Evolutionary conservation across 2,329 filamentous ascomycete genomes (phyloP).

Genomic region (Lomentospora prolificans): DNA sequence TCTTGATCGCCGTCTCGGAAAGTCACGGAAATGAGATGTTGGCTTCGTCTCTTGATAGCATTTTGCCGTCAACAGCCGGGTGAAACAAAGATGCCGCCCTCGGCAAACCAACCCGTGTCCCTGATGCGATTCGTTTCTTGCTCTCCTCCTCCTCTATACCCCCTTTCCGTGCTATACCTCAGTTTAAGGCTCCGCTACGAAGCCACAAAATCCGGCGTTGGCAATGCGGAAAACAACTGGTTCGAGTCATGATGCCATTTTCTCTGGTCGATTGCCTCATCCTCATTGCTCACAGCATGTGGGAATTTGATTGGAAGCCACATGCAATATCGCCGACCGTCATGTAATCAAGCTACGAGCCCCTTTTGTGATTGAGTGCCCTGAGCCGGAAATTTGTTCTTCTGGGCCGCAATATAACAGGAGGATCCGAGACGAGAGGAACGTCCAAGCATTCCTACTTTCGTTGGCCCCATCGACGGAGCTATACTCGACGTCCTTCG

Average conservation of each 20-base stretch:
- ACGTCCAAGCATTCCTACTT: too few relatives aligned
- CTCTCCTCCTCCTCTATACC: not conserved
- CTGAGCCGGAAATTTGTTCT: not conserved
- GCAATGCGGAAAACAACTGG: too few relatives aligned
- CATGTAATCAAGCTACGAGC: not conserved
- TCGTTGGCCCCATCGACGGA: too few relatives aligned
- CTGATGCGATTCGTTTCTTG: not conserved
- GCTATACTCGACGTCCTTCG: too few relatives aligned
- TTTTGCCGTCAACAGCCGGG: not conserved
- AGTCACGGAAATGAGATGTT: not conserved
- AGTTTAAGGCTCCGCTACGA: too few relatives aligned
- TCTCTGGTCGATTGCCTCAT: not conserved
- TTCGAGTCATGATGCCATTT: not conserved
- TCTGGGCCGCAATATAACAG: not conserved
- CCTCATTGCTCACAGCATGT: not conserved
- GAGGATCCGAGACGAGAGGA: too few relatives aligned
- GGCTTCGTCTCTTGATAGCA: not conserved
- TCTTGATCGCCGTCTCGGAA: not conserved
- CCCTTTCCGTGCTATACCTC: not conserved
- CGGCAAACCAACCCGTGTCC: not conserved
- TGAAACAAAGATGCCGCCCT: slow-evolving; percentile 1
- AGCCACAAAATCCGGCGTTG: too few relatives aligned
- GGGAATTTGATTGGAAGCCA: not conserved
- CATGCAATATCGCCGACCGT: not conserved
- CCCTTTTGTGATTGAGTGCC: not conserved